Base-by-base conservation (phyloP, 169 alveolate species). In the Cryptosporidium meleagridis region DNA sequence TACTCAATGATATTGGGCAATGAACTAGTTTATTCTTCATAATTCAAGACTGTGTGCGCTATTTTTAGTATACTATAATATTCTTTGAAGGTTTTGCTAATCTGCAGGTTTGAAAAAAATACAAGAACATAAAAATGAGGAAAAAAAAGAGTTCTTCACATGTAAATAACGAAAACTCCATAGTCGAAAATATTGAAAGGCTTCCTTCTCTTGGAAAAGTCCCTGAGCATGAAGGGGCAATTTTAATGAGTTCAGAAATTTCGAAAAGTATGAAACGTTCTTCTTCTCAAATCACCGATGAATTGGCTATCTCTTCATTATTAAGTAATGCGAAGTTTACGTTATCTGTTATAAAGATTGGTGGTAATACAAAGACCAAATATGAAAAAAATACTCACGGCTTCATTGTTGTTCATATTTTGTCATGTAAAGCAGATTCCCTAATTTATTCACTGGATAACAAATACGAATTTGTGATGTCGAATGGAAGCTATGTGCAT, bases 151-250 rank as follows among this genome's bases (percentile, higher is more conserved):
- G 67, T 16, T n/a, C 45, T 10, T 59, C 75, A 12, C 31, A 33
- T 72, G 5, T 31, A 41, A 44, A 58, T 59, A 39, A 67, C 14
- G 89, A 80, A 41, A 61, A 67, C 51, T 41, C 75, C 10, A 67
- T 80, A 21, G 70, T 80, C 16, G 89, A 59, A 14, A 80, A 80
- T 65, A 80, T 80, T 26, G 89, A 80, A 39, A 41, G 53, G 29
- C 70, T 80, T 16, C 89, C 89, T 39, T 80, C 89, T n/a, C 68
- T 80, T 8, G 89, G 89, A 7, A 80, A 65, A n/a, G 89, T 80
- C 21, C 89, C 89, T 14, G 89, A 80, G 14, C 89, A 80, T 62
- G 89, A 80, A 65, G 89, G 89, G 1, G 89, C 89, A 26, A 80
- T 80, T 44, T 31, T 80, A 16, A 80, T 80, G 89, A 80, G 51